Conservation (phyloP, 352 stramenopile species). For the Aphanomyces euteiches region DNA sequence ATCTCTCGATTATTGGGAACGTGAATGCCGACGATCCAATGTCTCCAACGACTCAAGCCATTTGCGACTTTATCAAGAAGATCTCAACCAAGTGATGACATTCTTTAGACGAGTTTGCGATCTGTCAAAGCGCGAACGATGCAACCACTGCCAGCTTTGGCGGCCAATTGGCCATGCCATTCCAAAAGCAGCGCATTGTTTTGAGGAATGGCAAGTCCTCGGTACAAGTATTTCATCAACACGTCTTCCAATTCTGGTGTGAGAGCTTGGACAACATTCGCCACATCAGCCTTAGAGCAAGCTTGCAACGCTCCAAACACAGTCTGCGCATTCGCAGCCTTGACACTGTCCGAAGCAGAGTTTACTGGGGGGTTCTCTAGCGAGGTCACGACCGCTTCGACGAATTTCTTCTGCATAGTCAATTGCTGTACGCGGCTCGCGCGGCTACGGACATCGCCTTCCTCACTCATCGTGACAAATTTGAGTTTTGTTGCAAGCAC, state of each 20-base stretch:
- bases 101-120: constrained; percentile 73
- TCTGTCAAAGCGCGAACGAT: constrained; percentile 87
- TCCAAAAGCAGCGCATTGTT: constrained; percentile 82
- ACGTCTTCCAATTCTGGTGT: constrained; percentile 62
- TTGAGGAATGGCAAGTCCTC: constrained; percentile 62
- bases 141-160: constrained; percentile 81
- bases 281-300: constrained; percentile 86
- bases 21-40: not conserved
- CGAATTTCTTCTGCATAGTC: constrained; percentile 71
- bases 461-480: constrained; percentile 18
- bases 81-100: constrained; percentile 15
- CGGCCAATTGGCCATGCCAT: constrained; percentile 83
- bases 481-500: not conserved
- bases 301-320: constrained; percentile 68
- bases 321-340: constrained; percentile 73
- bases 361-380: constrained; percentile 69
- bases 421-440: constrained; percentile 63
- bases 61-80: constrained; percentile 46
- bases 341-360: constrained; percentile 57
- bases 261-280: constrained; percentile 73
- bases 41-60: constrained; percentile 33
- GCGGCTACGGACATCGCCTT: constrained; percentile 54
- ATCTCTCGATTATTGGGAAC: constrained; percentile 47
- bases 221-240: constrained; percentile 89
- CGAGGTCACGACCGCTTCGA: constrained; percentile 68